Percentiles rank a stretch among this genome's conserved stretches.
Evolutionary conservation across 352 stramenopile genomes (phyloP).

Genomic region (Phytophthora crassamura): DNA sequence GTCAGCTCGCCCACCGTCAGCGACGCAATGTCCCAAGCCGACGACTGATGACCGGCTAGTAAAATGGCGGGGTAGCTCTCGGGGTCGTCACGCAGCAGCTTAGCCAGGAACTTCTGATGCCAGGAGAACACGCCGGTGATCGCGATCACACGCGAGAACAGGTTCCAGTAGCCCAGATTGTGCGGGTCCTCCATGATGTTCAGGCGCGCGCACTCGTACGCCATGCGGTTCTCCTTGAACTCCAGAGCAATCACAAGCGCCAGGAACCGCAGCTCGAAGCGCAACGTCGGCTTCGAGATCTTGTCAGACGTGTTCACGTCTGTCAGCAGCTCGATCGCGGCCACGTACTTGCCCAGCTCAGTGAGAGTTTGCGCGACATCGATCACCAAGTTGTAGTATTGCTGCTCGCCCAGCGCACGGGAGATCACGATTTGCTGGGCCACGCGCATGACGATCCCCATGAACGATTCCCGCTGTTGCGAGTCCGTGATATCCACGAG

Average conservation of each 20-base stretch:
- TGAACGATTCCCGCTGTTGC: constrained; percentile 77
- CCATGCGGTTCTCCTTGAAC: constrained; percentile 89
- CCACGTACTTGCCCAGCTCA: constrained; percentile 82
- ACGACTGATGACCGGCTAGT: constrained; percentile 84
- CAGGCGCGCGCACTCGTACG: constrained; percentile 85
- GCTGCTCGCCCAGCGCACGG: constrained; percentile 67
- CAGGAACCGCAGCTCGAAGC: constrained; percentile 85
- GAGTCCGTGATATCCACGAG: constrained; percentile 83
- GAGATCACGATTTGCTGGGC: constrained; percentile 86
- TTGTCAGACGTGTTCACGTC: constrained; percentile 90
- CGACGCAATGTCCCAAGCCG: constrained; percentile 85
- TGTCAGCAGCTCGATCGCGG: constrained; percentile 84
- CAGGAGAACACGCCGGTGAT: constrained; percentile 88
- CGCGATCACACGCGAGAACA: constrained; percentile 85
- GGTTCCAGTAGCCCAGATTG: constrained; percentile 86
- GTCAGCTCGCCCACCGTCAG: constrained; percentile 87
- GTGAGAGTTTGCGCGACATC: constrained; percentile 83
- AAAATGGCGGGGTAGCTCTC: constrained; percentile 83
- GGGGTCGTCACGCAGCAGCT: constrained; percentile 77
- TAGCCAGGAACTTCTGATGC: constrained; percentile 89
- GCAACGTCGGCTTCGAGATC: constrained; percentile 68
- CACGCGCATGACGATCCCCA: constrained; percentile 87
- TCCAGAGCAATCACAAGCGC: constrained; percentile 85
- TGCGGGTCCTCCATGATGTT: constrained; percentile 89
- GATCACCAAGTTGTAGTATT: constrained; percentile 83